Conservation (phyloP, 495 filamentous ascomycete genomes). For the Chaetomidium leptoderma region DNA sequence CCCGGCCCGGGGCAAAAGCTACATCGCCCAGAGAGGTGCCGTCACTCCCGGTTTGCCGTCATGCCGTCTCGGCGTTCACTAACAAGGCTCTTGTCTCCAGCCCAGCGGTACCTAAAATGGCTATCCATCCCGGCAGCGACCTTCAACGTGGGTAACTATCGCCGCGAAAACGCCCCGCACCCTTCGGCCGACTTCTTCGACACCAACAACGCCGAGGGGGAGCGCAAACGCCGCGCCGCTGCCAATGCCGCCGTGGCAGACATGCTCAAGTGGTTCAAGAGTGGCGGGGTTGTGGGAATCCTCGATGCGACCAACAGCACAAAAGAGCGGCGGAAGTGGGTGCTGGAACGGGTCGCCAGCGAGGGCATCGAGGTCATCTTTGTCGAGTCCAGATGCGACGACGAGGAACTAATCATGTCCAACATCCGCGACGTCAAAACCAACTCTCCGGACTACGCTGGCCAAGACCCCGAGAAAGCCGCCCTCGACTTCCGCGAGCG, state of each 20-base stretch:
- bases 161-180: constrained; percentile 77
- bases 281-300: constrained; percentile 77
- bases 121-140: constrained; percentile 85
- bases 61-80: background rate
- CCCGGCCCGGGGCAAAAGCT: constrained; percentile 90
- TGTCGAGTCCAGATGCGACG: constrained; percentile 92
- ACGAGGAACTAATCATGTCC: constrained; percentile 90
- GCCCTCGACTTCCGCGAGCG: constrained; percentile 88
- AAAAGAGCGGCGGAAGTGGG: constrained; percentile 83
- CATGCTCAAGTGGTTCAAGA: constrained; percentile 86
- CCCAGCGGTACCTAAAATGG: constrained; percentile 93
- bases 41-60: constrained; percentile 1
- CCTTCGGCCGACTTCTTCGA: constrained; percentile 93
- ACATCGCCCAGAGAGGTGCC: constrained; percentile 94
- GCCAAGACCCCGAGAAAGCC: constrained; percentile 87
- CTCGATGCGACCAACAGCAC: constrained; percentile 95
- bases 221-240: constrained; percentile 78
- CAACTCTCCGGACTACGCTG: constrained; percentile 87
- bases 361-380: constrained; percentile 86
- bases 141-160: constrained; percentile 96
- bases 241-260: constrained; percentile 85
- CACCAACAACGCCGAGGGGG: constrained; percentile 78
- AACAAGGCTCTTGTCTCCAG: constrained; percentile 43
- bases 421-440: constrained; percentile 98
- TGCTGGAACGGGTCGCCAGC: constrained; percentile 64